Evolutionary conservation across 2,329 filamentous ascomycete genomes (phyloP).

Genomic region (Gnomoniopsis sp.): DNA sequence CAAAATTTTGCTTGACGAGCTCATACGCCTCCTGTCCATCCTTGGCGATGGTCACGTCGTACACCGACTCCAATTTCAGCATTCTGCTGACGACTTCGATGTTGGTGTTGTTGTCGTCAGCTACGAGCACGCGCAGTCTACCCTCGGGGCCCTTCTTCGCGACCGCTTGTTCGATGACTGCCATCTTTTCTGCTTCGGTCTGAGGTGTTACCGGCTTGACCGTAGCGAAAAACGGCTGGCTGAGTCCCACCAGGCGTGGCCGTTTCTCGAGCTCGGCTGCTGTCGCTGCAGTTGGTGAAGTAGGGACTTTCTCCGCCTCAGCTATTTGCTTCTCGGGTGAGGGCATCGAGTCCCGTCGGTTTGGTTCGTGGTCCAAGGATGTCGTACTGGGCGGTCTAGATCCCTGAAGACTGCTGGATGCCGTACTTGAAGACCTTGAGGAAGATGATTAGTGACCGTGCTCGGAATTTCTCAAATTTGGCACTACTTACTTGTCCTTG

Average conservation of each 20-base stretch:
- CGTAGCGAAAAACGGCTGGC: constrained; percentile 73
- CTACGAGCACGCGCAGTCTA: constrained; percentile 79
- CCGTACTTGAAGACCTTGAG: constrained; percentile 48
- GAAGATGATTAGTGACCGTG: background rate
- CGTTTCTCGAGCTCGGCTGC: constrained; percentile 59
- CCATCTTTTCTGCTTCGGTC: constrained; percentile 57
- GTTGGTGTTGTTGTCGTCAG: constrained; percentile 64
- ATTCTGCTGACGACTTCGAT: constrained; percentile 58
- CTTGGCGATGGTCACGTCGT: constrained; percentile 84
- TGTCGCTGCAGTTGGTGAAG: constrained; percentile 22
- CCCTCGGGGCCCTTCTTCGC: constrained; percentile 55
- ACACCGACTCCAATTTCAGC: constrained; percentile 74
- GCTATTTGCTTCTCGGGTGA: constrained; percentile 19
- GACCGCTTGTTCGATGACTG: constrained; percentile 62
- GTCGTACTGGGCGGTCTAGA: constrained; percentile 47
- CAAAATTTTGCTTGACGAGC: constrained; percentile 78
- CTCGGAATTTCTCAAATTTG: no score
- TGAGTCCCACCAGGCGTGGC: constrained; percentile 77
- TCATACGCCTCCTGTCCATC: constrained; percentile 87
- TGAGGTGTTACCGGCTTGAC: constrained; percentile 32
- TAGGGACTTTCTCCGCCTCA: constrained; percentile 25
- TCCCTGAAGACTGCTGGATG: constrained; percentile 47
- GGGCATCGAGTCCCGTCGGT: constrained; percentile 24
- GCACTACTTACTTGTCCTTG: constrained; percentile 54
- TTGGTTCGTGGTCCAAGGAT: constrained; percentile 31